phyloP scores from a whole-genome alignment of 2,329 filamentous ascomycete genomes.

The Xenoacremonium recifei region DNA sequence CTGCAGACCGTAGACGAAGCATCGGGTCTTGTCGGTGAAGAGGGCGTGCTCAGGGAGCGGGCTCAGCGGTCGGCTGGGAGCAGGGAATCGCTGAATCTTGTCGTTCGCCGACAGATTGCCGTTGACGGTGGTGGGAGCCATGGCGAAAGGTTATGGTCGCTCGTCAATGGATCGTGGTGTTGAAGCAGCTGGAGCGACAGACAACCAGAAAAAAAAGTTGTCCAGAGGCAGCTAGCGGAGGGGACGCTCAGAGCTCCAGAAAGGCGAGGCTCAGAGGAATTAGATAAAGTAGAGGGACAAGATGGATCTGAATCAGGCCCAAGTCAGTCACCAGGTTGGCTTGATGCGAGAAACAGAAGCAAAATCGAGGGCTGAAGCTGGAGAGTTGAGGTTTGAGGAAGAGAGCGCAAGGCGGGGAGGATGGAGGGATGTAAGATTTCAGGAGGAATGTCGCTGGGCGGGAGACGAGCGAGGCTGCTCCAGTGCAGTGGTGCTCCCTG shows the following conservation, averaged over 20 bases:
- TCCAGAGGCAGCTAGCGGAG: slow-evolving; percentile 19
- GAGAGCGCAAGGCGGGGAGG: slow-evolving; percentile 11
- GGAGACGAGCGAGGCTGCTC: slow-evolving; percentile 25
- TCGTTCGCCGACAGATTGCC: slow-evolving; percentile 79
- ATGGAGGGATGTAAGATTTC: slow-evolving; percentile 27
- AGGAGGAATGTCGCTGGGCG: slow-evolving; percentile 24
- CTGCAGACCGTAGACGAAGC: slow-evolving; percentile 99
- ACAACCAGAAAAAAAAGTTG: slow-evolving; percentile 15
- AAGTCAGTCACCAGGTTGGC: slow-evolving; percentile 19
- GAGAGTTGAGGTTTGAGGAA: no score
- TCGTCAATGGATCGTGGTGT: slow-evolving; percentile 9
- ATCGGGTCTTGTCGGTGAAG: slow-evolving; percentile 99
- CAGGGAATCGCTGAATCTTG: slow-evolving; percentile 95
- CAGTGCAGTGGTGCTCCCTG: no score
- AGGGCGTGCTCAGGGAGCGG: slow-evolving; percentile 85
- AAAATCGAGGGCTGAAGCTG: slow-evolving; percentile 18
- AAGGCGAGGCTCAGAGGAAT: slow-evolving; percentile 25
- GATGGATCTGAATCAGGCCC: slow-evolving; percentile 20
- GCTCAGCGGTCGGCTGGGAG: slow-evolving; percentile 88
- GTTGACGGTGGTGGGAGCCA: slow-evolving; percentile 55
- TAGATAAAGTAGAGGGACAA: slow-evolving; percentile 17
- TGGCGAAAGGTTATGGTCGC: slow-evolving; percentile 34
- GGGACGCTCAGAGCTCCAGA: slow-evolving; percentile 27
- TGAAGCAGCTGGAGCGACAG: slow-evolving; percentile 17
- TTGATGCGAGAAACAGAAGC: slow-evolving; percentile 23